Conservation (phyloP, 148 eudicot species). For the Rheum nobile region DNA sequence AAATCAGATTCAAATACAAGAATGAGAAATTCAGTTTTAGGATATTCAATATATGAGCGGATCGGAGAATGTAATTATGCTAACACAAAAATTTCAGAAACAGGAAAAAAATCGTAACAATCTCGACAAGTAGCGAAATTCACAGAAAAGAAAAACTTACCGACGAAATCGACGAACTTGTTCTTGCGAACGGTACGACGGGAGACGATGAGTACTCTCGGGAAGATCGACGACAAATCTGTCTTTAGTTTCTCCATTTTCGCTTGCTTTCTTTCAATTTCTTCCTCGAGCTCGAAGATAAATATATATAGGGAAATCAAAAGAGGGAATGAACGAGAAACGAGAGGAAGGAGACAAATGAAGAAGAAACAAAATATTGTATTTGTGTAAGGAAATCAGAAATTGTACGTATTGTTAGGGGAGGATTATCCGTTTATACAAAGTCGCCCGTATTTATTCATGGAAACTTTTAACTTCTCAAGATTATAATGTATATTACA, state of each 20-base stretch:
- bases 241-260: constrained; percentile 1
- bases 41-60: too few relatives aligned
- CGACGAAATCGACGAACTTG: constrained; percentile 45
- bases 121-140: not conserved
- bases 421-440: not conserved
- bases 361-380: not conserved
- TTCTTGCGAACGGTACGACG: constrained; percentile 45
- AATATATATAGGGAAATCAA: not conserved
- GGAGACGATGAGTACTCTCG: constrained; percentile 41
- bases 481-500: too few relatives aligned
- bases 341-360: too few relatives aligned
- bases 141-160: constrained; percentile 13
- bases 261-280: not conserved
- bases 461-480: not conserved
- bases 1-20: too few relatives aligned
- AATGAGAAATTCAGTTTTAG: too few relatives aligned
- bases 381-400: not conserved
- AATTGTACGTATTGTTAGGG: not conserved
- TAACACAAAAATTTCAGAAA: too few relatives aligned
- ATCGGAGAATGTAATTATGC: too few relatives aligned
- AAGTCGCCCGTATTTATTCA: not conserved
- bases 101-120: not conserved
- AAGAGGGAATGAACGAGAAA: not conserved
- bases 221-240: constrained; percentile 34
- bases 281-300: not conserved